Evolutionary conservation across 495 filamentous ascomycete species (phyloP), one percentile per base, ranked within the genome.

Genomic region (Penicillium bovifimosum): DNA sequence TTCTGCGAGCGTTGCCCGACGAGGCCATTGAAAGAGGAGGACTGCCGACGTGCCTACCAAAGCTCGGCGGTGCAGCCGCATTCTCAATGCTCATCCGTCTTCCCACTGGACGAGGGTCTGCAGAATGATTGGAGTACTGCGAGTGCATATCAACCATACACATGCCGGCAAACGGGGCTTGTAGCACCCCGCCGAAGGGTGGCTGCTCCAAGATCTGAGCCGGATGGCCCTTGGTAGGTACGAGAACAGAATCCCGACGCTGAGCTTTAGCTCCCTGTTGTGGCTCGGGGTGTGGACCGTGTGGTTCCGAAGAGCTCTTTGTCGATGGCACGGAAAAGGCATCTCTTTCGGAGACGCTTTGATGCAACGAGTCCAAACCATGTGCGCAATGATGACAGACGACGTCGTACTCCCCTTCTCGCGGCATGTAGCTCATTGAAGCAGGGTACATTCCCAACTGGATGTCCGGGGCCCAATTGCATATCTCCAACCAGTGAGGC

Each of bases 391-490:
- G 47, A n/a, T 55, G 56, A 47, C 72, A 75, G 24, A 71, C 49
- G 17, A 72, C 62, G 14, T 75, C 65, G 53, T 69, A 75, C 34
- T 73, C 70, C 1, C 67, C 70, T 9, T 60, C 53, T 2, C 72
- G 70, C 8, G 63, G 64, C 3, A 66, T 60, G 6, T 16, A 46
- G 20, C 18, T 61, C 36, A 47, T 46, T 10, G 59, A 62, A 2
- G 52, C 69, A 17, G 64, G 63, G 9, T 62, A 47, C 59, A 72
- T 58, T 2, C 42, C 38, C 17, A 48, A 33, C 33, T 41, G 57
- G 31, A 65, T 44, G 9, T 59, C 51, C 28, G 56, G 61, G 9
- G 61, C 47, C 46, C 47, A 60, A 43, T 58, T 50, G 41, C 61
- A 58, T 16, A 75, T 24, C 16, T 65, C 52, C 10, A 75, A 43